phyloP scores from a whole-genome alignment of 1,284 basidiomycete species.

The Trichosporon sp. region DNA sequence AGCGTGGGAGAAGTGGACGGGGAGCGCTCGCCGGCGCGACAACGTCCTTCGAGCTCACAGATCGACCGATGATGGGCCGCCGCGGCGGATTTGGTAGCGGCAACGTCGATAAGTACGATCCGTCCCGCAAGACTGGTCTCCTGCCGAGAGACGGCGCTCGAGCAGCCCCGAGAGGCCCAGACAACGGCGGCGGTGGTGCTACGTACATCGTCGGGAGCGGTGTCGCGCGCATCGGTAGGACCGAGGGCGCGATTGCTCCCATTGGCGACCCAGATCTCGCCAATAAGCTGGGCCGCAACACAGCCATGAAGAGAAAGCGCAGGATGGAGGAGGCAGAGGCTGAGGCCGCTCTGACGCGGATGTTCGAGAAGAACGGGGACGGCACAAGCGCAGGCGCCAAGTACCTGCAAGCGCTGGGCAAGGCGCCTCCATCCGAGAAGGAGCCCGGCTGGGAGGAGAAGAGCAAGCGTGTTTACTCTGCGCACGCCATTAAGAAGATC shows the following conservation, averaged over 20 bases:
- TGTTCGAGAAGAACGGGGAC: conserved; percentile 50
- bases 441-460: conserved; percentile 27
- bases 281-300: conserved; percentile 61
- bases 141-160: conserved; percentile 30
- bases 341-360: conserved; percentile 56
- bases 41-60: conserved; percentile 23
- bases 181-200: conserved; percentile 51
- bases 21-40: conserved; percentile 60
- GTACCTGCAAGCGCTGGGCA: conserved; percentile 53
- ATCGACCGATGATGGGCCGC: background rate
- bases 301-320: conserved; percentile 63
- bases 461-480: conserved; percentile 38
- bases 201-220: conserved; percentile 72
- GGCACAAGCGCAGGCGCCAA: conserved; percentile 32
- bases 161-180: conserved; percentile 26
- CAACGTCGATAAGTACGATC: conserved; percentile 53
- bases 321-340: conserved; percentile 57
- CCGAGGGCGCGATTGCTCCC: conserved; percentile 12
- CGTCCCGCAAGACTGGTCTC: conserved; percentile 50
- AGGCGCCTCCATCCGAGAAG: conserved; percentile 27
- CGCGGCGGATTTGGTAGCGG: conserved; percentile 30
- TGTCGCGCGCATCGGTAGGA: conserved; percentile 52
- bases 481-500: conserved; percentile 39
- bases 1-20: conserved; percentile 62
- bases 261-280: conserved; percentile 52